Base-by-base conservation (phyloP, 352 stramenopile species). In the Phytophthora ohioensis region DNA sequence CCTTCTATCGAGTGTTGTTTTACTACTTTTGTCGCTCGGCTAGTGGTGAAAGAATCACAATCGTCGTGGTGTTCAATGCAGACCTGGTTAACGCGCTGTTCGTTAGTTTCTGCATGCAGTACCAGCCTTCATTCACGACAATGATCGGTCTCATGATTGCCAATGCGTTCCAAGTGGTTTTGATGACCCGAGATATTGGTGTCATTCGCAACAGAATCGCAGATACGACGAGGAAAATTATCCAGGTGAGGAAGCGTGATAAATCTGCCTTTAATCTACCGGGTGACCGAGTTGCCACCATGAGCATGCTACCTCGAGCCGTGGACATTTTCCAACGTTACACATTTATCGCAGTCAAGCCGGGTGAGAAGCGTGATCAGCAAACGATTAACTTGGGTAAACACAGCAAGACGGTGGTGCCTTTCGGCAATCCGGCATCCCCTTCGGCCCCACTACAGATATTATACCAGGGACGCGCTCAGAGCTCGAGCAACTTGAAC, bases 11-110 rank as follows among this genome's bases (percentile, higher is more conserved):
- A 13, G 41, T 60, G n/a, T 3, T 67, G 2, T 55, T 61, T 8
- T 67, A 67, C 49, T 67, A 67, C 60, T 60, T 70, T 4, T 67
- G 53, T 54, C 67, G 64, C 21, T 17, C 17, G 17, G 17, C 17
- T 17, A 17, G 17, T 0, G 17, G 39, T 7, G 53, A 74, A 45
- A 54, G 39, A 2, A 62, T 75, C 11, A 69, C 73, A 10, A 62
- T 65, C 3, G 57, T 71, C 2, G 71, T 81, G 8, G 68, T 77
- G 30, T 75, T 81, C 61, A 81, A 78, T 31, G 59, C 73, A 21
- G 73, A 77, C 36, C 45, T 72, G 15, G 61, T 80, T 9, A 69
- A 71, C 48, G 69, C 69, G 1, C 35, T 80, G 11, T 80, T 75
- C 36, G 53, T 75, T 8, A 73, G 66, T 3, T 75, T 76, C 35